phyloP scores from a whole-genome alignment of 2,329 filamentous ascomycete species.

The Fusarium irregulare region DNA sequence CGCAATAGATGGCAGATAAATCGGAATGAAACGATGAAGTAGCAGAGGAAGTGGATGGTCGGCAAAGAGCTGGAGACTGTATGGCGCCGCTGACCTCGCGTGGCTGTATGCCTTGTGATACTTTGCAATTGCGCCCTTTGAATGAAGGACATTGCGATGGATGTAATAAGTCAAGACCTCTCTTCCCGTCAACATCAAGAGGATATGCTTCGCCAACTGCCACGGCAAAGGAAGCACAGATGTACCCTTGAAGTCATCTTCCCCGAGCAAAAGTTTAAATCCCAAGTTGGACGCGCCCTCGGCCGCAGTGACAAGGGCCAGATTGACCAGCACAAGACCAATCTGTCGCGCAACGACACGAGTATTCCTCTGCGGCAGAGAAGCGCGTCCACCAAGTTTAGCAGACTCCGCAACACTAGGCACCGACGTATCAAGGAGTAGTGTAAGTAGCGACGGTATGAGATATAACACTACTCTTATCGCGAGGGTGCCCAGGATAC shows the following conservation, averaged over 20 bases:
- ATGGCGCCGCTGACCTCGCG: constrained; percentile 65
- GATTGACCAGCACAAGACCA: constrained; percentile 59
- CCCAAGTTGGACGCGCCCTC: constrained; percentile 57
- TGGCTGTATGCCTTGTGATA: constrained; percentile 63
- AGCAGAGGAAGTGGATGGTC: constrained; percentile 76
- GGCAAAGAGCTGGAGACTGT: constrained; percentile 71
- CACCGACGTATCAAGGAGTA: constrained; percentile 76
- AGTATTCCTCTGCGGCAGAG: constrained; percentile 60
- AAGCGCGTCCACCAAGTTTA: constrained; percentile 71
- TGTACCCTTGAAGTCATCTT: constrained; percentile 60
- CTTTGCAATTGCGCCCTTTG: constrained; percentile 50
- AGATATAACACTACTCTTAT: constrained; percentile 78
- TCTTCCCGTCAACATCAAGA: constrained; percentile 57
- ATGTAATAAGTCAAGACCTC: constrained; percentile 77
- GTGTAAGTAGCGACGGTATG: constrained; percentile 76
- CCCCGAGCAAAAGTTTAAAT: constrained; percentile 50
- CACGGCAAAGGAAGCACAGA: constrained; percentile 64
- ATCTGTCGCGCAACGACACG: constrained; percentile 51
- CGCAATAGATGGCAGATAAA: constrained; percentile 72
- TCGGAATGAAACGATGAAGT: constrained; percentile 71
- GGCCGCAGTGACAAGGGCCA: constrained; percentile 56
- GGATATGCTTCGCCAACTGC: constrained; percentile 63
- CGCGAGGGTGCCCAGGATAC: constrained; percentile 76
- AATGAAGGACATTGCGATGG: constrained; percentile 79
- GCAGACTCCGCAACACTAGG: constrained; percentile 76